Evolutionary conservation across 2,329 filamentous ascomycete genomes (phyloP), one percentile per base, ranked within the genome.

Genomic region (Cladosporium sp.): DNA sequence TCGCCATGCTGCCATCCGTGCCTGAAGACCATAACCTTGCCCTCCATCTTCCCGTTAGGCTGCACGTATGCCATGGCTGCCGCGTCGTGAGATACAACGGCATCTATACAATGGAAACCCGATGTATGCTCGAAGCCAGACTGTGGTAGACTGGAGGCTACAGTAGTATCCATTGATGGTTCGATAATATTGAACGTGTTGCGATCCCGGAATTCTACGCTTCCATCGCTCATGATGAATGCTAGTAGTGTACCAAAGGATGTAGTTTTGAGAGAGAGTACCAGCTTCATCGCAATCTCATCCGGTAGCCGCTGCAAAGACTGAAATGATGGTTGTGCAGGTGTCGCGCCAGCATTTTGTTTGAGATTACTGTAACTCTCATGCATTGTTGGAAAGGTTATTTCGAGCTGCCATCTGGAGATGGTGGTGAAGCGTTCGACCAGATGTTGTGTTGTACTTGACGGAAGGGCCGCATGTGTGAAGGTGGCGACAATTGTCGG

Each of bases 141-240:
- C 76, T 97, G 91, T 31, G 89, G 82, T 31, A 96, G 82, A 65
- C 87, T 90, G 67, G 85, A 87, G 35, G 96, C 86, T 55, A 82
- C 87, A 52, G 87, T 85, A 8, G 86, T 78, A 71, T 90, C 89
- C 31, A 85, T 83, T 65, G 89, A 85, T 5, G 85, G 84, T 68
- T 86, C 88, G 0, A 93, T 81, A 10, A 68, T 62, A 18, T 67
- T 65, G 26, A 61, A 62, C 62, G 89, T 84, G 5, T 87, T 83
- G 12, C 92, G 86, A 73, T 96, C 91, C 65, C 91, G 87, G 76
- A 94, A 91, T 70, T 95, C 89, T 3, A 96, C 82, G 0, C 88
- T 90, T 12, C 93, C 91, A 74, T 97, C 93, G 67, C 91, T 91
- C 71, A 91, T 91, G 29, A 85, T 85, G 66, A 97, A 82, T 33